A percentile compares a stretch with the other conserved stretches of the same genome.
These are phyloP conservation scores for Mortierella sp. DNA, from an alignment of 371 early-diverging fungal species.

Conservation along the genomic window DNA sequence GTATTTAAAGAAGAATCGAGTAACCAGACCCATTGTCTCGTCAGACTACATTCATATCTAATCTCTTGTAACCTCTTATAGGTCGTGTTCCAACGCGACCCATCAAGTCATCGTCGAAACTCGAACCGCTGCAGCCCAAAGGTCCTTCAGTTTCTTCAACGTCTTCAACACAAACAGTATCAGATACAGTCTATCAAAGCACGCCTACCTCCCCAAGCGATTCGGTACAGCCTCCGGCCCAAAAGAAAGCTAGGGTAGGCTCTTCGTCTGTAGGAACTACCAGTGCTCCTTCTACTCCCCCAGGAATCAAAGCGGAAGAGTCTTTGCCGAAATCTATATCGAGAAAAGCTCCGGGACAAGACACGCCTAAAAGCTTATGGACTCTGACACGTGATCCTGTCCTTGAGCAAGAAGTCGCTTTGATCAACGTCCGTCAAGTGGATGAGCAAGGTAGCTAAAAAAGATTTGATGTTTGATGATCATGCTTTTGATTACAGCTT, in stretches of 20 bases:
- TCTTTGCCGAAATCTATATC: conserved; percentile 18
- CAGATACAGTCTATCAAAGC: conserved; percentile 19
- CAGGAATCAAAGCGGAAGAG: conserved; percentile 39
- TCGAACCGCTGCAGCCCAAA: conserved; percentile 23
- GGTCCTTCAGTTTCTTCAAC: conserved; percentile 9
- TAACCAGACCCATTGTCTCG: no score
- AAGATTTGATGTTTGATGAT: background rate
- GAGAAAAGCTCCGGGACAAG: conserved; percentile 26
- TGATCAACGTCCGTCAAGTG: conserved; percentile 32
- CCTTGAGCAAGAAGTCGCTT: conserved; percentile 26
- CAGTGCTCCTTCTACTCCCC: conserved; percentile 47
- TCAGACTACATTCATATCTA: background rate
- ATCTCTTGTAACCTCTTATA: background rate
- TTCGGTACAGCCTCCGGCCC: conserved; percentile 13
- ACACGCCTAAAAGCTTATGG: conserved; percentile 25
- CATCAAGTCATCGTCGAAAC: conserved; percentile 32
- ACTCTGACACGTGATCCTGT: conserved; percentile 20
- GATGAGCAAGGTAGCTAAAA: conserved; percentile 40
- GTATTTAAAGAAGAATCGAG: no score
- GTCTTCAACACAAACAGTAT: conserved; percentile 8
- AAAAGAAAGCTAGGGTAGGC: conserved; percentile 35
- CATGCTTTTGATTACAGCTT: background rate
- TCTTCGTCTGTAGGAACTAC: conserved; percentile 16
- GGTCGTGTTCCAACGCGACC: conserved; percentile 41
- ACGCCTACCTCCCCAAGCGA: conserved; percentile 23